Percentiles rank a stretch among this genome's conserved stretches.
Evolutionary conservation across 2,329 filamentous ascomycete genomes (phyloP).

Genomic region (Erysiphe pulchra): DNA sequence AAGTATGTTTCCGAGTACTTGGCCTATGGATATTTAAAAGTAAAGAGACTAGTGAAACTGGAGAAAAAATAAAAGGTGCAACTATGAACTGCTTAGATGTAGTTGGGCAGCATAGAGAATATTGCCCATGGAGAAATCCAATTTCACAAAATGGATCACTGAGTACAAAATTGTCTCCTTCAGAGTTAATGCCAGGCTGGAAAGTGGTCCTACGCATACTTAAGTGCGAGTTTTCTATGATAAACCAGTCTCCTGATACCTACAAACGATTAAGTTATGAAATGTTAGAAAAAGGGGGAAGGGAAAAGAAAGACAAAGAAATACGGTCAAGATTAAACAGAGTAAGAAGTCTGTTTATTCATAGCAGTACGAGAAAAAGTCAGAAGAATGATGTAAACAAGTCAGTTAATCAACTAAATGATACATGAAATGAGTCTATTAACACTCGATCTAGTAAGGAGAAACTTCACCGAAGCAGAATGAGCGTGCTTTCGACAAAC

Average conservation of each 20-base stretch:
- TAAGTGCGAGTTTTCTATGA: constrained; percentile 24
- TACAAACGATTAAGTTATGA: too few species aligned
- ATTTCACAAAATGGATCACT: constrained; percentile 26
- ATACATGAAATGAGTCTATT: too few species aligned
- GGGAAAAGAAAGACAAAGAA: constrained; percentile 33
- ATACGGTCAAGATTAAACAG: constrained; percentile 45
- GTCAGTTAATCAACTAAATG: too few species aligned
- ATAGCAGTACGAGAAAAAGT: constrained; percentile 29
- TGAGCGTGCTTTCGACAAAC: too few species aligned
- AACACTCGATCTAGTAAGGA: too few species aligned
- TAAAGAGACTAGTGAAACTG: constrained; percentile 33
- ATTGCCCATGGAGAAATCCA: constrained; percentile 56
- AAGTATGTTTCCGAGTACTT: constrained; percentile 65
- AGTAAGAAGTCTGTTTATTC: constrained; percentile 46
- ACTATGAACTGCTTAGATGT: constrained; percentile 44
- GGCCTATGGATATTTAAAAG: constrained; percentile 87
- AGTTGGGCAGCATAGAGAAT: constrained; percentile 50
- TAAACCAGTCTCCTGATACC: too few species aligned
- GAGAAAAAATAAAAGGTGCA: constrained; percentile 24
- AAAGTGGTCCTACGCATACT: constrained; percentile 26
- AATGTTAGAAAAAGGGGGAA: too few species aligned
- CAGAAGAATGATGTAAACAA: background rate
- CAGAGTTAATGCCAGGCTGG: constrained; percentile 22
- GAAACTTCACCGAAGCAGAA: too few species aligned
- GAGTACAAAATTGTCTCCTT: constrained; percentile 11